Evolutionary conservation across 345 rosid genomes (phyloP).

Genomic region (Toxicodendron radicans): DNA sequence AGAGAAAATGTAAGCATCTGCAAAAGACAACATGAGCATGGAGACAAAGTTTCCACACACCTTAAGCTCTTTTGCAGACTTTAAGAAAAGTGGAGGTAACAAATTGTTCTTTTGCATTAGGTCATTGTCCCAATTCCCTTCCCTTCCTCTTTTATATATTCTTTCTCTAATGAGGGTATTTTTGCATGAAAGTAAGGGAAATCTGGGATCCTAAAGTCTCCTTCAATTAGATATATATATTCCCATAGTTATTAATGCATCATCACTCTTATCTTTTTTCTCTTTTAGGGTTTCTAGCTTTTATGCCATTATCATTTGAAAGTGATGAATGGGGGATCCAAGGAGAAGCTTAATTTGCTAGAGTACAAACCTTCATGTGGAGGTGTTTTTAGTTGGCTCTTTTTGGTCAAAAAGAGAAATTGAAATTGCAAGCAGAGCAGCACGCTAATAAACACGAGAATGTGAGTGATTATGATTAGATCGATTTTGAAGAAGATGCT

Average conservation of each 20-base stretch:
- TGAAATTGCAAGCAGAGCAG: not conserved
- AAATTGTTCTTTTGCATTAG: slow-evolving; percentile 35
- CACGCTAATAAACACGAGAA: slow-evolving; percentile 23
- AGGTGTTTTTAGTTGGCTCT: slow-evolving; percentile 18
- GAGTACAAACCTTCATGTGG: slow-evolving; percentile 24
- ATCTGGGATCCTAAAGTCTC: slow-evolving; percentile 31
- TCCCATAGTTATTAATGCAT: not conserved
- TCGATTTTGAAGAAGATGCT: slow-evolving; percentile 23
- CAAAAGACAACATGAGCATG: slow-evolving; percentile 36
- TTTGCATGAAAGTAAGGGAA: slow-evolving; percentile 62
- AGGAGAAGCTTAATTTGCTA: slow-evolving; percentile 21
- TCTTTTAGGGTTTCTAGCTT: slow-evolving; percentile 16
- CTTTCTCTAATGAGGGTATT: slow-evolving; percentile 11
- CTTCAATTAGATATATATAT: slow-evolving; percentile 14
- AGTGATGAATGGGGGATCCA: slow-evolving; percentile 60
- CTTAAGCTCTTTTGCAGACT: slow-evolving; percentile 43
- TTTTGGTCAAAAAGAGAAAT: slow-evolving; percentile 37
- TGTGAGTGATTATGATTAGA: slow-evolving; percentile 21
- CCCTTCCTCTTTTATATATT: slow-evolving; percentile 5
- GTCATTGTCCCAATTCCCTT: slow-evolving; percentile 24
- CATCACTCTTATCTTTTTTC: slow-evolving; percentile 6
- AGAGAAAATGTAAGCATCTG: slow-evolving; percentile 22
- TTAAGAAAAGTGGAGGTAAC: slow-evolving; percentile 39
- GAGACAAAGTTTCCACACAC: slow-evolving; percentile 47
- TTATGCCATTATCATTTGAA: slow-evolving; percentile 39